A percentile compares a stretch with the other conserved stretches of the same genome.
Evolutionary conservation across 306 rosid genomes (phyloP).

Genomic region (Delonix regia): DNA sequence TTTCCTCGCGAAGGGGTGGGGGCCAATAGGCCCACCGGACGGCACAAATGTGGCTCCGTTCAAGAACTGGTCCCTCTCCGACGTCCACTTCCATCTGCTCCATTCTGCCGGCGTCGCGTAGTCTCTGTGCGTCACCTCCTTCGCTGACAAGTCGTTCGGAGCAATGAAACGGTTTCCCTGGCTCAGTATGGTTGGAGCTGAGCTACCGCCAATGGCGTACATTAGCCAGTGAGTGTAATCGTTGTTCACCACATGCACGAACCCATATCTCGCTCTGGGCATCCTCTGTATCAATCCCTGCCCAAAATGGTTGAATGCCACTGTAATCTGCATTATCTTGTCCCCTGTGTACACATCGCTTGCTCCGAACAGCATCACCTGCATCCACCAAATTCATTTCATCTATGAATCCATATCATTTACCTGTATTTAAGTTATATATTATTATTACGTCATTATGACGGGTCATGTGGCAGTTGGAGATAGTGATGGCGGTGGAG

Average conservation of each 20-base stretch:
- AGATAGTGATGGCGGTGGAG: slow-evolving; percentile 79
- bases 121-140: slow-evolving; percentile 69
- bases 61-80: slow-evolving; percentile 67
- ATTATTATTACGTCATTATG: slow-evolving; percentile 59
- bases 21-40: slow-evolving; percentile 42
- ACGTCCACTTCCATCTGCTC: slow-evolving; percentile 70
- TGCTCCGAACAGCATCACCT: slow-evolving; percentile 92
- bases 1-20: slow-evolving; percentile 15
- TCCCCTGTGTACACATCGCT: slow-evolving; percentile 48
- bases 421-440: not conserved
- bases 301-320: slow-evolving; percentile 92
- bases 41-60: slow-evolving; percentile 67
- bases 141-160: slow-evolving; percentile 40
- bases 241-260: slow-evolving; percentile 79
- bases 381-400: not conserved
- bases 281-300: slow-evolving; percentile 76
- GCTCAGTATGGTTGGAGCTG: slow-evolving; percentile 76
- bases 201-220: slow-evolving; percentile 90
- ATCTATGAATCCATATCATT: not conserved
- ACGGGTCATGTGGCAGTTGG: slow-evolving; percentile 71
- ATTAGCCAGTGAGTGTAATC: slow-evolving; percentile 88
- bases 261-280: slow-evolving; percentile 82
- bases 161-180: slow-evolving; percentile 87
- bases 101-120: slow-evolving; percentile 37
- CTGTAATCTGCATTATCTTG: slow-evolving; percentile 73